Conservation (phyloP, 2,329 filamentous ascomycete species). For the Hypoxylon sp. region DNA sequence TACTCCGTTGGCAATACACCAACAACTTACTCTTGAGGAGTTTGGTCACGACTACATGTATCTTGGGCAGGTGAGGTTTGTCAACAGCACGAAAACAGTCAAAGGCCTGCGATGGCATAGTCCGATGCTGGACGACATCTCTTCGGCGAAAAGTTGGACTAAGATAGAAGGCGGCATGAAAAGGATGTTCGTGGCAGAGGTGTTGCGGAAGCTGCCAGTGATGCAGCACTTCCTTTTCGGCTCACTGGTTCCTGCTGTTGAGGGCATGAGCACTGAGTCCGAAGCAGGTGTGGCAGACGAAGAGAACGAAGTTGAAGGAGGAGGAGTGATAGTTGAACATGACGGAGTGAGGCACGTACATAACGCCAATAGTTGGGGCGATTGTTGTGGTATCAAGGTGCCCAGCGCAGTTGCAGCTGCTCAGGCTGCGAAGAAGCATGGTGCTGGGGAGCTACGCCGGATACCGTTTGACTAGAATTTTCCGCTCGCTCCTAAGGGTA, state of each 20-base stretch:
- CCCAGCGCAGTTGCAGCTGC: slow-evolving; percentile 94
- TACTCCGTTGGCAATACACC: slow-evolving; percentile 86
- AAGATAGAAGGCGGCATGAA: slow-evolving; percentile 97
- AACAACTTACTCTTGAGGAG: slow-evolving; percentile 88
- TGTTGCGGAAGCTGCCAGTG: slow-evolving; percentile 91
- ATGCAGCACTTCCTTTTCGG: slow-evolving; percentile 99
- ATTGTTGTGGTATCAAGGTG: slow-evolving; percentile 98
- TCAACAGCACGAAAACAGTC: slow-evolving; percentile 96
- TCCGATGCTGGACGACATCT: slow-evolving; percentile 98
- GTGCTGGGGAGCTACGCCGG: slow-evolving; percentile 74
- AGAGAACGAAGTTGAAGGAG: slow-evolving; percentile 67
- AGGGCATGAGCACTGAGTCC: slow-evolving; percentile 81
- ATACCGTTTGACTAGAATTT: slow-evolving; percentile 81
- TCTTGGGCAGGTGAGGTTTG: slow-evolving; percentile 91
- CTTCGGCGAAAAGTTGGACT: slow-evolving; percentile 86
- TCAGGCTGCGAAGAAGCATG: slow-evolving; percentile 86
- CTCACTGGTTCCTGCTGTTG: slow-evolving; percentile 81
- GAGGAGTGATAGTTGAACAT: slow-evolving; percentile 73
- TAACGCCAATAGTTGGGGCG: slow-evolving; percentile 84
- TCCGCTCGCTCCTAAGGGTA: background rate
- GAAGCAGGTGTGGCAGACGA: slow-evolving; percentile 63
- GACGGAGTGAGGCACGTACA: slow-evolving; percentile 80
- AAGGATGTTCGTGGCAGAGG: slow-evolving; percentile 95
- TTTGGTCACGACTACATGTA: slow-evolving; percentile 88
- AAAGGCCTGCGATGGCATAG: slow-evolving; percentile 96